These are phyloP conservation scores for Clavispora vitiphila DNA, from an alignment of 805 yeast species.

Conservation along the genomic window DNA sequence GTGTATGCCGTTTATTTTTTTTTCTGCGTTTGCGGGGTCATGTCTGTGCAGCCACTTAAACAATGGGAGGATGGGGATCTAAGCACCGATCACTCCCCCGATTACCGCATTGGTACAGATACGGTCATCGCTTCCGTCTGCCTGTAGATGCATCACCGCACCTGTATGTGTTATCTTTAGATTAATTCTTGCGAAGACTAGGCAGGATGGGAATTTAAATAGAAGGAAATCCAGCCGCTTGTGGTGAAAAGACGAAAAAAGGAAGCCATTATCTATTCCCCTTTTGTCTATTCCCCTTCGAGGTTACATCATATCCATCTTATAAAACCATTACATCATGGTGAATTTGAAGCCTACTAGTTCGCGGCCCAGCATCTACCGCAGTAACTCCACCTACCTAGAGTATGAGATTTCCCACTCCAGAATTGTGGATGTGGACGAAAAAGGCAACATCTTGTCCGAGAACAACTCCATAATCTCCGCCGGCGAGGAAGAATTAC, in stretches of 20 bases:
- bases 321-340: constrained; percentile 6
- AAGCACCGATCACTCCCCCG: not conserved
- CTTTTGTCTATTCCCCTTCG: not conserved
- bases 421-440: constrained; percentile 14
- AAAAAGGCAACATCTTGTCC: constrained; percentile 13
- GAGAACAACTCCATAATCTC: constrained; percentile 14
- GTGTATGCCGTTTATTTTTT: not conserved
- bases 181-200: not conserved
- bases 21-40: not conserved
- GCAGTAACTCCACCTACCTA: constrained; percentile 12
- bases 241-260: not conserved
- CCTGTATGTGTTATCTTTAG: not conserved
- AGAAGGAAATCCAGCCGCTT: not conserved
- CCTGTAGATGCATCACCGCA: constrained; percentile 25
- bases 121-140: constrained; percentile 16
- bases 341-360: constrained; percentile 10
- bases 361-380: constrained; percentile 13
- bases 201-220: not conserved
- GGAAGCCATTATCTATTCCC: not conserved
- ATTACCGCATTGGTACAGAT: not conserved
- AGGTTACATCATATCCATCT: not conserved
- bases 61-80: not conserved
- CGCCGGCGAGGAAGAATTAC: constrained; percentile 9
- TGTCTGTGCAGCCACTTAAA: not conserved
- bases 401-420: constrained; percentile 15